Conservation (phyloP, 2,329 filamentous ascomycete genomes). For the Lomentospora prolificans region DNA sequence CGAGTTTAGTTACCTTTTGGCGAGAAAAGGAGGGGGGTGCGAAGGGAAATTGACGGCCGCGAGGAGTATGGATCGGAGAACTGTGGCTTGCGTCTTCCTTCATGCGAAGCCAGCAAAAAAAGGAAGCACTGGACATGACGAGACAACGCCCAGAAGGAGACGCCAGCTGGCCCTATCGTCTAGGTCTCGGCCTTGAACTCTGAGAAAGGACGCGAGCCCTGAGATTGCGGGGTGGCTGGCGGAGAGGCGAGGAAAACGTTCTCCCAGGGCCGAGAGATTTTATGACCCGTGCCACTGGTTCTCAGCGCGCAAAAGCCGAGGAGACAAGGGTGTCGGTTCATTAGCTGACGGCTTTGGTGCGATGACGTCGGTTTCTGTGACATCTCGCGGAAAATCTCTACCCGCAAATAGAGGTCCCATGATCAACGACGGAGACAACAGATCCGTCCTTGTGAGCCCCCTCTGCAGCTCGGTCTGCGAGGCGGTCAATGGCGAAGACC, state of each 20-base stretch:
- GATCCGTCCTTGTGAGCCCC: background rate
- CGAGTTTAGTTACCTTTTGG: background rate
- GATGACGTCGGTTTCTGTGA: background rate
- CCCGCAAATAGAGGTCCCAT: background rate
- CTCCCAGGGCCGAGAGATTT: background rate
- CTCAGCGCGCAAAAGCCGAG: background rate
- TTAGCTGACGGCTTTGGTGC: background rate
- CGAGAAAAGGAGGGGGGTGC: background rate
- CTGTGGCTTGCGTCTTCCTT: constrained; percentile 1
- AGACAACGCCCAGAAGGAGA: background rate
- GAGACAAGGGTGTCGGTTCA: background rate
- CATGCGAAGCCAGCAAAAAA: background rate
- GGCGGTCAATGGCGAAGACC: background rate
- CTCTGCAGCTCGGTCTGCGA: constrained; percentile 1
- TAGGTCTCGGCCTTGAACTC: background rate
- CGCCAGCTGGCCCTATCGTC: background rate
- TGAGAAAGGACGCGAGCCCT: background rate
- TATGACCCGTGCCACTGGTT: background rate
- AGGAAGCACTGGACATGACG: background rate
- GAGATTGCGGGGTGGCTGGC: background rate
- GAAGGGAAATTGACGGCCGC: background rate
- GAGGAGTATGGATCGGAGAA: background rate
- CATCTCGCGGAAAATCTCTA: background rate
- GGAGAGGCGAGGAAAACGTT: background rate
- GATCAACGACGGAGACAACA: background rate